Conservation (phyloP, 2,329 filamentous ascomycete species). For the Fusarium nodosum region DNA sequence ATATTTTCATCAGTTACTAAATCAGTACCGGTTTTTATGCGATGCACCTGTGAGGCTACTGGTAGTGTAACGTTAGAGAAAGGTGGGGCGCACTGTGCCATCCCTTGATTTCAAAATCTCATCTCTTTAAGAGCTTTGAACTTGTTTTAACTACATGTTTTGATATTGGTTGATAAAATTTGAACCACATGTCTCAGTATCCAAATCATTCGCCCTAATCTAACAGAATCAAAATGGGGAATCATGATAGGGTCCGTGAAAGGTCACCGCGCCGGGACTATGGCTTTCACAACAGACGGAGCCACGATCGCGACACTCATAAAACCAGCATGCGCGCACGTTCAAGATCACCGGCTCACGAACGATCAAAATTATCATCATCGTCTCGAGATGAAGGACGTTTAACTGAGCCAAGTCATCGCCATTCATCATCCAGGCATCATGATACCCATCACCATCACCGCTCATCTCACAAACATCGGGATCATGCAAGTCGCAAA, state of each 20-base stretch:
- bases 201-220: neutral
- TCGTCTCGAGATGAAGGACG: constrained; percentile 31
- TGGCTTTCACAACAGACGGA: constrained; percentile 37
- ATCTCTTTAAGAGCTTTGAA: constrained; percentile 24
- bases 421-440: constrained; percentile 36
- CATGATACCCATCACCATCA: constrained; percentile 20
- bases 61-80: constrained; percentile 13
- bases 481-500: constrained; percentile 33
- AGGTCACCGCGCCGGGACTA: constrained; percentile 45
- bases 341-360: constrained; percentile 44
- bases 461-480: constrained; percentile 47
- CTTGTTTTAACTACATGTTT: constrained; percentile 14
- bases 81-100: constrained; percentile 49
- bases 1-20: no score
- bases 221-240: constrained; percentile 32
- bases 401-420: constrained; percentile 34
- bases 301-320: constrained; percentile 31
- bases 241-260: constrained; percentile 25
- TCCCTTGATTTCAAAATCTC: constrained; percentile 43
- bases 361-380: constrained; percentile 35
- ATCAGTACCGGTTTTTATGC: no score
- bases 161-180: neutral
- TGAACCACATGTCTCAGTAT: neutral
- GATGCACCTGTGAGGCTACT: neutral
- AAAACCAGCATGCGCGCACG: constrained; percentile 41